Evolutionary conservation across 192 early-diverging fungal species (phyloP), one percentile per base, ranked within the genome.

Genomic region (Podila epigama): DNA sequence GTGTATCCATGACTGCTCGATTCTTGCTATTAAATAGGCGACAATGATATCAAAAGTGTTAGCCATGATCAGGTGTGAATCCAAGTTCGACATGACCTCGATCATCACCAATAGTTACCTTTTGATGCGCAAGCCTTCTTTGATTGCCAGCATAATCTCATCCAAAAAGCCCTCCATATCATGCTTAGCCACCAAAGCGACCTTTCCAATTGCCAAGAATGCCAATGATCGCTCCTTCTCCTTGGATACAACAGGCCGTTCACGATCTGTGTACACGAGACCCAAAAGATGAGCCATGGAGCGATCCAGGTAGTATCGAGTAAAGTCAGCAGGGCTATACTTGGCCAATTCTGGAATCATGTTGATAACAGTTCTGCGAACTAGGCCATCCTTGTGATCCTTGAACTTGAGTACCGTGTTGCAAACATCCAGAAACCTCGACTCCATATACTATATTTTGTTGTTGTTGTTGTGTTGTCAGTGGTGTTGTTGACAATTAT

Each of bases 311-410:
- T 94, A 89, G 7, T 82, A 68, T n/a, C 89, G 79, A 22, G 83
- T 84, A 54, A 98, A 98, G 34, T 82, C 86, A 11, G 77, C 52
- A 0, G 92, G 86, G 72, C 92, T 88, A 78, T 92, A 98, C 31
- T 79, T 73, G 12, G 97, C 97, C 32, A 98, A 82, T 37, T 81
- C 83, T 0, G 96, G 93, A 51, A 97, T 90, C 66, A 97, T 80
- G 39, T 83, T 79, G 22, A 97, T 93, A 0, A 96, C 94, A 5
- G 96, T 93, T 28, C 84, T 79, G 11, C 93, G 89, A 32, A 98
- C 91, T 18, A 94, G 81, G 0, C 77, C 68, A 63, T 97, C 94
- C 39, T 88, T 82, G 61, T 91, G 85, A 57, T 95, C 93, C 66
- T 88, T 92, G 60, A 94, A 85, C 36, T 85, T 75, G 12, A 96